Evolutionary conservation across 1,139 yeast genomes (phyloP).

Genomic region (Kluyveromyces sp.): DNA sequence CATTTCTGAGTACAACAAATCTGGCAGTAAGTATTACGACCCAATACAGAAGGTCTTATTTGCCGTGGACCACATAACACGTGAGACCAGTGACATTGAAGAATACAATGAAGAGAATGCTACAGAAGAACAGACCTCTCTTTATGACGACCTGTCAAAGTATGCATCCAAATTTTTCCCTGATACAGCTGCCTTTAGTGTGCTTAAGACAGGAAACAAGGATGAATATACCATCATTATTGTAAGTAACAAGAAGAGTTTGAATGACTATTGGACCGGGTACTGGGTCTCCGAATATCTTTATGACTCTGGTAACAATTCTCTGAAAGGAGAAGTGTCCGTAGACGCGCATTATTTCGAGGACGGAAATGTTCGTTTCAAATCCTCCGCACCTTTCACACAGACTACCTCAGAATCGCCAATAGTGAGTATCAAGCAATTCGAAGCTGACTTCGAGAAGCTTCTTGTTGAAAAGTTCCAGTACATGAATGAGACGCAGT

Average conservation of each 20-base stretch:
- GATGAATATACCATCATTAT: slow-evolving; percentile 43
- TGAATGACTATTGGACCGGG: slow-evolving; percentile 82
- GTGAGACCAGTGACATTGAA: slow-evolving; percentile 47
- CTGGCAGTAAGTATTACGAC: slow-evolving; percentile 44
- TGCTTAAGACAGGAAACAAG: slow-evolving; percentile 34
- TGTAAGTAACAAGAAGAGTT: slow-evolving; percentile 67
- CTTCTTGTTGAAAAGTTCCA: slow-evolving; percentile 58
- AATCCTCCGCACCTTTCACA: slow-evolving; percentile 42
- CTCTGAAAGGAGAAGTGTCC: slow-evolving; percentile 47
- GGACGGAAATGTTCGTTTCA: slow-evolving; percentile 88
- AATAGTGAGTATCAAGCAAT: slow-evolving; percentile 44
- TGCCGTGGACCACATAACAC: slow-evolving; percentile 51
- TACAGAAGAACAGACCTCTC: slow-evolving; percentile 17
- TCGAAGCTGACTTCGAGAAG: slow-evolving; percentile 59
- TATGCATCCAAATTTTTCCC: slow-evolving; percentile 44
- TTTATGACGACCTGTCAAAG: slow-evolving; percentile 23
- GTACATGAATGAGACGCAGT: slow-evolving; percentile 68
- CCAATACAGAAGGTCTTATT: slow-evolving; percentile 44
- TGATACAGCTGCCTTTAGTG: slow-evolving; percentile 38
- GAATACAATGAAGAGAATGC: slow-evolving; percentile 25
- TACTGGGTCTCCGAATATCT: slow-evolving; percentile 72
- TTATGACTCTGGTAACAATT: slow-evolving; percentile 33
- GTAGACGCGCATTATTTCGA: slow-evolving; percentile 89
- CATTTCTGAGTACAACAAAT: slow-evolving; percentile 41
- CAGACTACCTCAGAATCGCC: slow-evolving; percentile 21